phyloP scores from a whole-genome alignment of 352 stramenopile species.

The Globisporangium paroecandrum region DNA sequence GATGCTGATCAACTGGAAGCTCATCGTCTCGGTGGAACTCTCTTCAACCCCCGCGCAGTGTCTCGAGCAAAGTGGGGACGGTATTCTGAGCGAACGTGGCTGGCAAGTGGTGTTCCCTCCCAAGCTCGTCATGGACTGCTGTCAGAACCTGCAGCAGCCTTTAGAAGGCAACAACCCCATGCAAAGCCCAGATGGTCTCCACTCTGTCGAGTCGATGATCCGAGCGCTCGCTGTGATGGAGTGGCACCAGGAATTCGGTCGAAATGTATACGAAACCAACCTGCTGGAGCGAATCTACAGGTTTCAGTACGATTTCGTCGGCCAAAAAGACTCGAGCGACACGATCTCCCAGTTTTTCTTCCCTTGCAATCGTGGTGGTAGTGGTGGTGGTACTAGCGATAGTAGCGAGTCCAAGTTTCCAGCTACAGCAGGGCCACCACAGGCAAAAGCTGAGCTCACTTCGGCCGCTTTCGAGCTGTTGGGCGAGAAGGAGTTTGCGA shows the following conservation, averaged over 20 bases:
- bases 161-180: no score
- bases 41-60: constrained; percentile 20
- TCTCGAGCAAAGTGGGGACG: constrained; percentile 27
- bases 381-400: neutral
- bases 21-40: constrained; percentile 38
- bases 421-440: neutral
- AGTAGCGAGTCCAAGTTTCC: neutral
- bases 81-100: constrained; percentile 26
- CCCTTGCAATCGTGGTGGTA: neutral
- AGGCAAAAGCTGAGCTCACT: neutral
- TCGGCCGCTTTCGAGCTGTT: constrained; percentile 7
- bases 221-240: constrained; percentile 26
- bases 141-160: constrained; percentile 13
- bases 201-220: constrained; percentile 16
- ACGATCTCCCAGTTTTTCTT: constrained; percentile 31
- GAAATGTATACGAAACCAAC: constrained; percentile 36
- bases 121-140: constrained; percentile 29
- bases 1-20: constrained; percentile 40
- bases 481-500: constrained; percentile 4
- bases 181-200: neutral
- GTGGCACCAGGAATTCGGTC: constrained; percentile 36
- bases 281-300: constrained; percentile 39
- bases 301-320: constrained; percentile 42
- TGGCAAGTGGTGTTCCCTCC: constrained; percentile 36
- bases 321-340: constrained; percentile 22